Evolutionary conservation across 75 land plant genomes (phyloP), one percentile per base, ranked within the genome.

Genomic region (Cunninghamia lanceolata): DNA sequence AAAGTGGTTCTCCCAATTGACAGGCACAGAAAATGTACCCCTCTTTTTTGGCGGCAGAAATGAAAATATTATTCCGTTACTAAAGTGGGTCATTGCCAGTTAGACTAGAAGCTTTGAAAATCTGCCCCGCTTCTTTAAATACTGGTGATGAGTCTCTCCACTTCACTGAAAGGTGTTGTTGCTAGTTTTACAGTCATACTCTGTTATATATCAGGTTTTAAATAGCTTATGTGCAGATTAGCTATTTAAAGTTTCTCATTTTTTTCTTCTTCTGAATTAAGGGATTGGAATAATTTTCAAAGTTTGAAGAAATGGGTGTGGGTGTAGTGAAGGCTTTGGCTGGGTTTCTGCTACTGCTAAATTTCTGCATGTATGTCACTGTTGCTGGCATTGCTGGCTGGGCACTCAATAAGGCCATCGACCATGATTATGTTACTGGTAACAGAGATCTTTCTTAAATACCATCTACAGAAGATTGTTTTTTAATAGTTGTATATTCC

Each of bases 321-420:
- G 85, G 84, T 42, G 56, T 52, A 52, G 40, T 88, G 80, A 93
- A 93, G 75, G 32, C 89, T 30, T 85, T 86, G 21, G 95, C 94
- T 13, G 30, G 71, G 0, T 73, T 88, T 39, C 91, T 94, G 76
- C 53, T 96, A 87, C 66, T 91, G 40, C 90, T 94, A 80, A 96
- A 96, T 83, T 89, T 91, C 76, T 91, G 93, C 89, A 93, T 96
- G 93, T 93, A 92, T 86, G 93, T 77, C 34, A 87, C 93, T 9
- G 85, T 92, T 34, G 87, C 91, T 21, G 87, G 82, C 63, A 89
- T 94, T 78, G 96, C 92, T 56, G 97, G 94, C 1, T 96, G 96
- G 96, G 93, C 96, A 1, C 83, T 96, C 59, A 92, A 96, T 82
- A 50, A 40, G 82, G 91, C 93, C 38, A 93, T 96, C 47, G 88